phyloP scores from a whole-genome alignment of 2,329 filamentous ascomycete species.

The Ophiocordyceps unilateralis region DNA sequence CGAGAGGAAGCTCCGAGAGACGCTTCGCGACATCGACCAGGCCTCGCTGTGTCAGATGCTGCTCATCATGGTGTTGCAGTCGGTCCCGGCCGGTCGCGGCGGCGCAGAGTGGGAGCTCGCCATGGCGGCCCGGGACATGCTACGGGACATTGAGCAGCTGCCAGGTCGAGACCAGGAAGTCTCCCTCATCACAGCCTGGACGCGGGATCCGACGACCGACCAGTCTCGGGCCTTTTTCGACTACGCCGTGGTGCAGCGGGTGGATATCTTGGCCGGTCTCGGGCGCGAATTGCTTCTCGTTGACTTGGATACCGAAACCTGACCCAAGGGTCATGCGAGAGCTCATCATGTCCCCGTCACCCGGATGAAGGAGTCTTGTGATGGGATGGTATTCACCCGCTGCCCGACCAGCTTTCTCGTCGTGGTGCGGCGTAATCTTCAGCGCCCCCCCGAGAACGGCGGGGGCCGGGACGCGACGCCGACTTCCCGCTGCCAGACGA shows the following conservation, averaged over 20 bases:
- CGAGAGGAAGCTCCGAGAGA: conserved; percentile 10
- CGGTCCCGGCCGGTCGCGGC: conserved; percentile 24
- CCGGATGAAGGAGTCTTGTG: too few relatives aligned
- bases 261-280: conserved; percentile 27
- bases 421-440: conserved; percentile 1
- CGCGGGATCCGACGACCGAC: conserved; percentile 18
- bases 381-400: background rate
- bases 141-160: conserved; percentile 30
- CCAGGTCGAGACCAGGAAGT: conserved; percentile 26
- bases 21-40: conserved; percentile 29
- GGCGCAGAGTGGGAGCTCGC: conserved; percentile 28
- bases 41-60: conserved; percentile 35
- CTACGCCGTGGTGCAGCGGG: conserved; percentile 27
- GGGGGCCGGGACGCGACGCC: background rate
- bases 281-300: conserved; percentile 21
- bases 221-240: conserved; percentile 29
- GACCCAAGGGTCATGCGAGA: too few relatives aligned
- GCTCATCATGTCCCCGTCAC: too few relatives aligned
- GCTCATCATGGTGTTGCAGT: conserved; percentile 27
- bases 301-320: background rate
- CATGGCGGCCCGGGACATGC: conserved; percentile 24
- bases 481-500: conserved; percentile 1
- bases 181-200: conserved; percentile 26
- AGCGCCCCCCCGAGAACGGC: conserved; percentile 1
- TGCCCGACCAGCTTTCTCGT: conserved; percentile 2